Evolutionary conservation across 768 basidiomycete species (phyloP).

Genomic region (Xerocomellus amylosporus): DNA sequence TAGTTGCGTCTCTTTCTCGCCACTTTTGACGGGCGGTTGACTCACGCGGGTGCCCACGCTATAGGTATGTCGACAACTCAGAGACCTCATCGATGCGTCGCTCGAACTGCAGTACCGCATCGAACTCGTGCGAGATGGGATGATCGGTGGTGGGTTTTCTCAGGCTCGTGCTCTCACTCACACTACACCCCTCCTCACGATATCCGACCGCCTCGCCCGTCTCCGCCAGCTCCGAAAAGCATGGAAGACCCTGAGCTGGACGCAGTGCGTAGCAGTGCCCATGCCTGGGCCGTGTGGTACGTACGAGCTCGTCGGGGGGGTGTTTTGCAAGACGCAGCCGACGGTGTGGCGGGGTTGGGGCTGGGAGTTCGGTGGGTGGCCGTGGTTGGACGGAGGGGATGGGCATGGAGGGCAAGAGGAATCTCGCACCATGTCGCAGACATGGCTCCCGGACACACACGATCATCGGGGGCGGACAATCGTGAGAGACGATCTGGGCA

Average conservation of each 20-base stretch:
- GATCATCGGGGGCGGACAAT: constrained; percentile 11
- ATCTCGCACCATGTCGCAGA: constrained; percentile 25
- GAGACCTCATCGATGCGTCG: constrained; percentile 23
- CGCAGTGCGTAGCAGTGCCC: constrained; percentile 20
- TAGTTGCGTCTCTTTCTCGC: constrained; percentile 1
- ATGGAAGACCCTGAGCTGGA: constrained; percentile 36
- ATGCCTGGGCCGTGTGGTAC: constrained; percentile 42
- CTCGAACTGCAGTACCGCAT: constrained; percentile 38
- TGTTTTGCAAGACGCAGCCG: constrained; percentile 47
- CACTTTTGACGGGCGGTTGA: background rate
- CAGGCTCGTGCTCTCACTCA: background rate
- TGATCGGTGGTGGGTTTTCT: constrained; percentile 23
- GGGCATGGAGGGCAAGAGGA: background rate
- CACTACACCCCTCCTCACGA: background rate
- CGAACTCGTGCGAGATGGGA: constrained; percentile 39
- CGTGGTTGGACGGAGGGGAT: background rate
- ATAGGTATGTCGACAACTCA: constrained; percentile 24
- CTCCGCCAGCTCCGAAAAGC: constrained; percentile 35
- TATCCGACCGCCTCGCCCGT: constrained; percentile 29
- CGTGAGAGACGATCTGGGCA: constrained; percentile 36
- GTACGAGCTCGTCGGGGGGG: constrained; percentile 60
- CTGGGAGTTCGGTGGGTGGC: background rate
- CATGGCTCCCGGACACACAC: constrained; percentile 18
- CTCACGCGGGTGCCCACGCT: background rate
- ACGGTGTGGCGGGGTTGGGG: background rate